Evolutionary conservation across 2,329 filamentous ascomycete species (phyloP).

Genomic region (Colletotrichum shisoi): DNA sequence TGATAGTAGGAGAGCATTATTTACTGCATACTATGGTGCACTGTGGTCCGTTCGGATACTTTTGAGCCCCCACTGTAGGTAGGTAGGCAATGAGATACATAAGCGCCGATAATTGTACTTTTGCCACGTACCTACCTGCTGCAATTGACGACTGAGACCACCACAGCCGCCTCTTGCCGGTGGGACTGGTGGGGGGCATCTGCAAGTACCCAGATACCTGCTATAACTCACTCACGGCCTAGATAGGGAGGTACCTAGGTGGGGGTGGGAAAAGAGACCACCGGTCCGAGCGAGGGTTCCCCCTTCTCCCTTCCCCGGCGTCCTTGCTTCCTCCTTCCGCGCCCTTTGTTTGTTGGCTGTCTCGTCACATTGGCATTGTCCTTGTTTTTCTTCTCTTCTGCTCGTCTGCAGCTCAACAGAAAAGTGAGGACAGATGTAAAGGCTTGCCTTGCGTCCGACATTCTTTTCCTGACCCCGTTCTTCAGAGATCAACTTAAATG

Average conservation of each 20-base stretch:
- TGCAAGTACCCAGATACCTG: too few relatives aligned
- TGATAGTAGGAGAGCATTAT: too few relatives aligned
- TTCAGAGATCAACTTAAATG: constrained; percentile 5
- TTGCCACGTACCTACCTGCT: neutral
- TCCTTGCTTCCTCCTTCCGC: neutral
- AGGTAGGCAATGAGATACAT: neutral
- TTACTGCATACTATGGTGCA: too few relatives aligned
- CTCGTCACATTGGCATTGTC: neutral
- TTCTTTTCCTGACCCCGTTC: neutral
- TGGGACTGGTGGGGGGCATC: too few relatives aligned
- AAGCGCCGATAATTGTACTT: too few relatives aligned
- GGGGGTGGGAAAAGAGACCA: neutral
- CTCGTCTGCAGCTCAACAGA: neutral
- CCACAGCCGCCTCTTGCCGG: too few relatives aligned
- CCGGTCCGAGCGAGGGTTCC: constrained; percentile 1
- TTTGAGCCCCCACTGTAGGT: neutral
- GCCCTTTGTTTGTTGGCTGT: constrained; percentile 1
- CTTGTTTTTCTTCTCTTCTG: neutral
- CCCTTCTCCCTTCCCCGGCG: neutral
- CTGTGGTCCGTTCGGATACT: too few relatives aligned
- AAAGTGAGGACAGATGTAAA: neutral
- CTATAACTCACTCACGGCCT: too few relatives aligned
- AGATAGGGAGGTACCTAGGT: neutral
- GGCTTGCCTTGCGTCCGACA: neutral
- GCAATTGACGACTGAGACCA: too few relatives aligned